phyloP scores from a whole-genome alignment of 768 basidiomycete genomes.

The Gloeopeniophorella convolvens region DNA sequence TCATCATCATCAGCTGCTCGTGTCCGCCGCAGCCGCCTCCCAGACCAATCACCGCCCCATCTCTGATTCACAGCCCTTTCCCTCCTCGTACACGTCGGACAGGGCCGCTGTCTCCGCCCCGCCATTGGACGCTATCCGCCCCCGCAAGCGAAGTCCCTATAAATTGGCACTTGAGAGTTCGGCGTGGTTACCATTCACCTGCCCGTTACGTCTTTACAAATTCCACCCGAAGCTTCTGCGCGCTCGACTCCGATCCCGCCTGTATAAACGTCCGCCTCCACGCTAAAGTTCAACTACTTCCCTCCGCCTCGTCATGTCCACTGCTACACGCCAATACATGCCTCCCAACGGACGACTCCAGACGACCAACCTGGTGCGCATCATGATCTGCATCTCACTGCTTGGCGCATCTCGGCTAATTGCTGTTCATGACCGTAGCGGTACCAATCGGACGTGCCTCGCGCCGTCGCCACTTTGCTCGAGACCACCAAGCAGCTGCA shows the following conservation, averaged over 20 bases:
- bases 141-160: constrained; percentile 15
- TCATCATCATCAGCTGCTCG: constrained; percentile 10
- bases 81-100: constrained; percentile 1
- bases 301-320: constrained; percentile 9
- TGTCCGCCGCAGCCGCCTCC: not conserved
- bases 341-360: constrained; percentile 19
- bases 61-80: constrained; percentile 1
- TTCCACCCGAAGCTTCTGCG: not conserved
- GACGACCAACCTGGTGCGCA: constrained; percentile 13
- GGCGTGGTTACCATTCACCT: constrained; percentile 1
- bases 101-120: constrained; percentile 10
- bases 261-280: constrained; percentile 3
- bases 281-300: not conserved
- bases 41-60: not conserved
- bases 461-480: constrained; percentile 60
- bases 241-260: constrained; percentile 4
- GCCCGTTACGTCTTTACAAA: constrained; percentile 10
- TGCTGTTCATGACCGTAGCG: not conserved
- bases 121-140: not conserved
- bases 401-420: too few species aligned
- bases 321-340: constrained; percentile 13
- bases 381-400: too few species aligned
- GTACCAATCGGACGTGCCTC: constrained; percentile 43
- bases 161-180: constrained; percentile 1
- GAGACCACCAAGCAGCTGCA: constrained; percentile 80